Conservation (phyloP, 306 rosid species). For the Quercus wislizeni region DNA sequence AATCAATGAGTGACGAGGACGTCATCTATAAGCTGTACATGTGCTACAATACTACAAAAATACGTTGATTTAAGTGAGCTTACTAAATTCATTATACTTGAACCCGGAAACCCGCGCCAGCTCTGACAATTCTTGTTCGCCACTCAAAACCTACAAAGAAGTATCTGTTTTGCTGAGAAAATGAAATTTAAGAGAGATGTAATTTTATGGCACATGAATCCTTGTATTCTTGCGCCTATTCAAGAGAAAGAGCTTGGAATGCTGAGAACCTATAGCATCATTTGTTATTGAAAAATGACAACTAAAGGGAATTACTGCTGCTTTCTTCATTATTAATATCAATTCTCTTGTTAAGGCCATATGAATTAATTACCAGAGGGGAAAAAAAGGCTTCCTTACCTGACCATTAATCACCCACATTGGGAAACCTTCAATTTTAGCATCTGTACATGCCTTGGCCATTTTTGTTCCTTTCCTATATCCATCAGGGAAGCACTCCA, state of each 20-base stretch:
- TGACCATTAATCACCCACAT: constrained; percentile 79
- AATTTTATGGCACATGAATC: too few species aligned
- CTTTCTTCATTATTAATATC: background rate
- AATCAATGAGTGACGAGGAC: constrained; percentile 4
- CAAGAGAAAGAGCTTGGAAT: background rate
- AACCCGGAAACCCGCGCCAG: constrained; percentile 66
- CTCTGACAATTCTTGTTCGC: constrained; percentile 61
- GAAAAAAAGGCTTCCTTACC: constrained; percentile 41
- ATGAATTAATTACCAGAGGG: background rate
- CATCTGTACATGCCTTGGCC: constrained; percentile 62
- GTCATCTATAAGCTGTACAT: constrained; percentile 32
- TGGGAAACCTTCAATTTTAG: constrained; percentile 83
- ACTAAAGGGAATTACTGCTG: background rate
- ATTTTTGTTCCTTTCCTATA: constrained; percentile 67
- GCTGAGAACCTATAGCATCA: background rate
- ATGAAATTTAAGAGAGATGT: background rate
- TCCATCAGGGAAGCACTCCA: constrained; percentile 92
- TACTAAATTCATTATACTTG: constrained; percentile 29
- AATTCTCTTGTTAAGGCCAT: background rate
- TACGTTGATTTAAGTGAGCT: constrained; percentile 21
- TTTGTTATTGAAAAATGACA: background rate
- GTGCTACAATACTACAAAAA: constrained; percentile 7
- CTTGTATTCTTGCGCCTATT: too few species aligned
- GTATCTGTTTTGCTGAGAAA: constrained; percentile 16
- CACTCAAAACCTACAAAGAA: constrained; percentile 61